These are phyloP conservation scores for Cenchrus fungigraminus DNA, from an alignment of 176 grass and related monocot species.

Conservation along the genomic window DNA sequence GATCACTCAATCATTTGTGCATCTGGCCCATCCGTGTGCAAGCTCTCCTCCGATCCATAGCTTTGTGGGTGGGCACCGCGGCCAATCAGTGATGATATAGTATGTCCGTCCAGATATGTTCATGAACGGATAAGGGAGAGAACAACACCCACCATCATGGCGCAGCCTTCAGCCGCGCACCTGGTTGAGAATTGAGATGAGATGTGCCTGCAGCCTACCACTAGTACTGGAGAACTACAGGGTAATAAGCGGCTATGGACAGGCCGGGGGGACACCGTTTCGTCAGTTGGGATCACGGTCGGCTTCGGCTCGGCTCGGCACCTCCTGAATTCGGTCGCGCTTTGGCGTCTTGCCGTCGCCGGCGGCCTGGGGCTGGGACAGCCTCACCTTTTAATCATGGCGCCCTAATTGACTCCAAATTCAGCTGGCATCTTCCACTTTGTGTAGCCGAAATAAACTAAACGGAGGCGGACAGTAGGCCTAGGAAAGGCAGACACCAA, in stretches of 20 bases:
- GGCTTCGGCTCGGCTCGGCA: background rate
- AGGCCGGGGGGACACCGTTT: slow-evolving; percentile 34
- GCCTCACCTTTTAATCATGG: slow-evolving; percentile 30
- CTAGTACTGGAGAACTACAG: no score
- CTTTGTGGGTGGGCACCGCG: background rate
- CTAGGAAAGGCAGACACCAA: background rate
- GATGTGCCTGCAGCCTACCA: background rate
- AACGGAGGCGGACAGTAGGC: background rate
- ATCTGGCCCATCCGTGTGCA: slow-evolving; percentile 10
- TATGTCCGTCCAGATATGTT: slow-evolving; percentile 31
- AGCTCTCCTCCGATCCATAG: background rate
- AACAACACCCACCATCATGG: background rate
- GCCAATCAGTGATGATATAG: background rate
- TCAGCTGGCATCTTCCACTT: slow-evolving; percentile 22
- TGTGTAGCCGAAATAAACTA: background rate
- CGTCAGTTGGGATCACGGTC: slow-evolving; percentile 53
- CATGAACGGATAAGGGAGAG: slow-evolving; percentile 27
- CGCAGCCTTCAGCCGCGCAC: background rate
- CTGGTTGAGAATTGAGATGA: background rate
- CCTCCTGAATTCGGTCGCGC: slow-evolving; percentile 34
- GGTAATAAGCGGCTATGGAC: background rate
- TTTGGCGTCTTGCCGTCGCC: slow-evolving; percentile 24
- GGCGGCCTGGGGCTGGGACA: background rate
- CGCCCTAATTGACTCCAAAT: slow-evolving; percentile 20
- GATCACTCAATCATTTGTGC: slow-evolving; percentile 19